Evolutionary conservation across 768 basidiomycete species (phyloP), one percentile per base, ranked within the genome.

Genomic region (Brasilioporus rufonigricans): DNA sequence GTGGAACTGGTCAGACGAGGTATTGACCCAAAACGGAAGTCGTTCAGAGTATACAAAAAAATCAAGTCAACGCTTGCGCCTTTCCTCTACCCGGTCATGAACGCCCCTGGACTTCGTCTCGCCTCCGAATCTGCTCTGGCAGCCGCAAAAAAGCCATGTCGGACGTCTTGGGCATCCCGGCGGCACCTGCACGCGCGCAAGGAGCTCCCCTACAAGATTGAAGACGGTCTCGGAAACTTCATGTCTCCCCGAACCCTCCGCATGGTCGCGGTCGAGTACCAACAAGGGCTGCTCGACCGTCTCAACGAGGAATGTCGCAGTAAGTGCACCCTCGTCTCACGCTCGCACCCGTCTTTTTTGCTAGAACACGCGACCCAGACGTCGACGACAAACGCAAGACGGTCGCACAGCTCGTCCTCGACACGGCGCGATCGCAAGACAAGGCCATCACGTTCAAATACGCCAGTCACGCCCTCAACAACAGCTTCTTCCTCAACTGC

Each of bases 401-500:
- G 48, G 80, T 95, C 31, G 79, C 81, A 0, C 84, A 93, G 65
- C 89, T 88, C 23, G 80, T 96, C 24, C 78, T 91, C 31, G 78
- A 79, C 33, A 83, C 88, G 11, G 82, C 92, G 0, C 63, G 74
- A 16, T 73, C 82, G 29, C 81, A 80, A 40, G 74, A 80, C 23
- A 73, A 83, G 49, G 79, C 84, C 1, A 72, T 95, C 49, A 82
- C 84, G 24, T 98, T 94, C 73, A 96, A 91, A 72, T 93, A 95
- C 65, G 93, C 95, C 4, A 89, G 89, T 59, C 81, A 92, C 44
- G 91, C 96, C 6, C 76, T 98, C 57, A 99, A 98, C 75, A 98
- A 97, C 71, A 85, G 86, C 62, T 98, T 92, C 80, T 98, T 98
- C 79, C 80, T 99, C 27, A 81, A 91, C 60, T 79, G 78, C 53